Conservation (phyloP, 2,329 filamentous ascomycete genomes). For the Xylariaceae sp. region DNA sequence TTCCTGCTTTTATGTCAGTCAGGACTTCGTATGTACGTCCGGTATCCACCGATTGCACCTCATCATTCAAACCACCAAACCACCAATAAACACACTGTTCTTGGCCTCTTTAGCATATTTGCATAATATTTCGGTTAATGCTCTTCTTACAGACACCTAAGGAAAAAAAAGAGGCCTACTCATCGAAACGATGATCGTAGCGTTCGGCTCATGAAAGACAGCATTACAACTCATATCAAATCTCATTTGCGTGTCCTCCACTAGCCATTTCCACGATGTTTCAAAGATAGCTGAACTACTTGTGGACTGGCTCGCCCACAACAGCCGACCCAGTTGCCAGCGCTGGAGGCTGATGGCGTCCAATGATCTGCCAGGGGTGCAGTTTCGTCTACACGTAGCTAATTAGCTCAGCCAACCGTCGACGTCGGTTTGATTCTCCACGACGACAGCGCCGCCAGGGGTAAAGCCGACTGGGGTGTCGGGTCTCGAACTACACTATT, state of each 20-base stretch:
- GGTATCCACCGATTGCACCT: background rate
- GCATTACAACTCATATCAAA: constrained; percentile 1
- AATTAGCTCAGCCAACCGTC: constrained; percentile 11
- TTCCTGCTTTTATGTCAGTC: too few species aligned
- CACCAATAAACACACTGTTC: background rate
- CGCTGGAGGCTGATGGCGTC: constrained; percentile 10
- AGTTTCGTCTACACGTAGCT: constrained; percentile 22
- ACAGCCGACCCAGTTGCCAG: constrained; percentile 4
- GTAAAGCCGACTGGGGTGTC: constrained; percentile 19
- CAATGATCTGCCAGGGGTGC: constrained; percentile 23
- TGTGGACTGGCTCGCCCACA: constrained; percentile 6
- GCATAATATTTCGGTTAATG: too few species aligned
- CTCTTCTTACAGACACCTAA: too few species aligned
- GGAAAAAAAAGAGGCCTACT: too few species aligned
- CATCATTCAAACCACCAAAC: background rate
- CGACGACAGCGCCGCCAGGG: constrained; percentile 18
- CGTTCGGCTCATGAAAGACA: too few species aligned
- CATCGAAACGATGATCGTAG: too few species aligned
- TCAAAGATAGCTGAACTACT: constrained; percentile 21
- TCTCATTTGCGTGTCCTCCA: constrained; percentile 4
- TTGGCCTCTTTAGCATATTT: background rate
- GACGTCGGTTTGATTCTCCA: constrained; percentile 18
- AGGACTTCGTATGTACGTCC: background rate
- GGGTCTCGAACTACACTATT: constrained; percentile 15
- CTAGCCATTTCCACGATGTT: constrained; percentile 22